Percentiles rank a stretch among this genome's conserved stretches.
Conservation (phyloP, 1,284 basidiomycete species). For the Garcileccinum viscosum region DNA sequence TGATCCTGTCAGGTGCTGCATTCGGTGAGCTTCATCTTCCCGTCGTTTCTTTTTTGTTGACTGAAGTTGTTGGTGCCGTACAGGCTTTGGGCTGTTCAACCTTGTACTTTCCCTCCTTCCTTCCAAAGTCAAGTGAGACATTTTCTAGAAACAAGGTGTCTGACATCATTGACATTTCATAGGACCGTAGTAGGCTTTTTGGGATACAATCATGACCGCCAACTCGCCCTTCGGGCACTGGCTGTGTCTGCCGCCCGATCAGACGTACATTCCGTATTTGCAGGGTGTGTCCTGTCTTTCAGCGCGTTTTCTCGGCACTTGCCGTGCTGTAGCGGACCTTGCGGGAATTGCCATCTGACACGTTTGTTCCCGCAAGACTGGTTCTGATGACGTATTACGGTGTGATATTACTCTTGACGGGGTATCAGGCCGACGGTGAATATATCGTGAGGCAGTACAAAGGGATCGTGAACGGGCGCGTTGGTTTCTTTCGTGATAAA, state of each 20-base stretch:
- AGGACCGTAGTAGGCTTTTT: slow-evolving; percentile 75
- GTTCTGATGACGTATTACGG: slow-evolving; percentile 81
- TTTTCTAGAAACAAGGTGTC: background rate
- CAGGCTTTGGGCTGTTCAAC: slow-evolving; percentile 76
- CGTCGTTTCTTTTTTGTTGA: background rate
- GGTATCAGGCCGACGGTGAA: slow-evolving; percentile 75
- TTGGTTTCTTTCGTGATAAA: background rate
- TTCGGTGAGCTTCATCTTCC: slow-evolving; percentile 55
- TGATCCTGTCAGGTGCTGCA: slow-evolving; percentile 74
- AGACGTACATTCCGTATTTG: slow-evolving; percentile 77
- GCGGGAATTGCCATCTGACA: background rate
- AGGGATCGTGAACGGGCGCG: slow-evolving; percentile 65
- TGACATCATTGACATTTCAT: slow-evolving; percentile 8
- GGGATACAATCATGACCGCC: slow-evolving; percentile 75
- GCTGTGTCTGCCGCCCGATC: slow-evolving; percentile 66
- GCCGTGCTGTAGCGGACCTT: background rate
- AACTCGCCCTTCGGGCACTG: slow-evolving; percentile 69
- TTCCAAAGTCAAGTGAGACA: slow-evolving; percentile 64
- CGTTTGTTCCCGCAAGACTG: slow-evolving; percentile 48
- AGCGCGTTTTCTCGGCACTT: background rate
- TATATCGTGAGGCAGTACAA: slow-evolving; percentile 68
- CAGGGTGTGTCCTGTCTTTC: slow-evolving; percentile 54
- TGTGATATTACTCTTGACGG: slow-evolving; percentile 68
- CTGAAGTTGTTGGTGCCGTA: background rate
- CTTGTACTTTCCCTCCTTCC: slow-evolving; percentile 78